A percentile compares a stretch with the other conserved stretches of the same genome.
Conservation (phyloP, 208 protist species). For the Plasmodiophora brassicae region DNA sequence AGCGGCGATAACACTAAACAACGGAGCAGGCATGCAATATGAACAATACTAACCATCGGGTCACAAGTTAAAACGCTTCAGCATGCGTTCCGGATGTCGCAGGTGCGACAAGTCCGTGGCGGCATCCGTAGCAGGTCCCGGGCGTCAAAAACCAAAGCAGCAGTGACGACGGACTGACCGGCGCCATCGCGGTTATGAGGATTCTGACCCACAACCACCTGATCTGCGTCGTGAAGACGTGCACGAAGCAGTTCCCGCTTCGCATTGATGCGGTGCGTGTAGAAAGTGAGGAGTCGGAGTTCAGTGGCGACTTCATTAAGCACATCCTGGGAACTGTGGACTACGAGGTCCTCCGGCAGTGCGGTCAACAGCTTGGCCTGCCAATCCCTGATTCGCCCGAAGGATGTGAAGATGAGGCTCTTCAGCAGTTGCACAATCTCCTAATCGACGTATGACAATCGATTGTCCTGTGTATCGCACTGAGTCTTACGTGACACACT, state of each 20-base stretch:
- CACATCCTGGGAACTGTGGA: not conserved
- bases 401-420: not conserved
- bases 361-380: not conserved
- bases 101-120: too few species aligned
- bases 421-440: not conserved
- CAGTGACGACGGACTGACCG: too few species aligned
- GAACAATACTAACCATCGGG: too few species aligned
- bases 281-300: not conserved
- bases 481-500: not conserved
- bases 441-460: not conserved
- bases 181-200: too few species aligned
- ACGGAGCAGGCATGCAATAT: too few species aligned
- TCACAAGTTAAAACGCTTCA: too few species aligned
- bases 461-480: not conserved
- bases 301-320: not conserved
- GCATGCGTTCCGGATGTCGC: too few species aligned
- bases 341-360: not conserved
- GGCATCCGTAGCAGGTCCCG: too few species aligned
- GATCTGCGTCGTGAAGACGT: not conserved
- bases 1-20: too few species aligned
- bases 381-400: not conserved
- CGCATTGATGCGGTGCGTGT: not conserved
- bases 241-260: not conserved
- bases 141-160: too few species aligned
- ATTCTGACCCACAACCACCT: not conserved